Evolutionary conservation across 2,329 filamentous ascomycete species (phyloP), one percentile per base, ranked within the genome.

Genomic region (Fusarium staphyleae): DNA sequence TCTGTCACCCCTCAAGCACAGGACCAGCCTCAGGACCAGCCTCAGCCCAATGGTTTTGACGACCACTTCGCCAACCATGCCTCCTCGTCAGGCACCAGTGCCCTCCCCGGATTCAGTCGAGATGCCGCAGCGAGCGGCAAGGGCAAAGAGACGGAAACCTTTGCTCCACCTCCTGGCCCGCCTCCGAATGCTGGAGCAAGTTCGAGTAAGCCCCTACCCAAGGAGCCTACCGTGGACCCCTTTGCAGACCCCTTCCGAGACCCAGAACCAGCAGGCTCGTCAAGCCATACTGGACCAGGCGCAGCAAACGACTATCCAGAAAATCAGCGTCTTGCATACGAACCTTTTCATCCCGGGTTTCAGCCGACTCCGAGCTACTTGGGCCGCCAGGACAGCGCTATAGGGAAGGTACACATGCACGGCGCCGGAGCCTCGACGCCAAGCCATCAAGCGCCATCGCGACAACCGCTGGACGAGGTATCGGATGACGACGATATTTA

Each of bases 391-490:
- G 75, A 77, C 13, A 77, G 75, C 48, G 74, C 74, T 15, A 47
- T 74, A 34, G 74, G 71, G 32, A 76, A 77, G 63, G 65, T 76
- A 52, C 60, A 72, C 8, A 78, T 77, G 76, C 74, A 77, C 40
- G 77, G 75, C 7, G 75, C 70, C 30, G 69, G 63, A 49, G 48
- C 52, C 29, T 57, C 57, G 13, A 62, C 45, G 19, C 46, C 58
- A 14, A 29, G 60, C 7, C 57, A 49, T 32, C 63, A 52, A 18
- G 52, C 54, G 26, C 40, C 56, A 12, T 42, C 59, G 32, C 48
- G 48, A 15, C 54, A 63, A 45, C 58, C 61, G 24, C 62, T 56
- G 36, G 60, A 62, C 12, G 68, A 72, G n/a, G 65, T 66, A 22
- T 70, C 66, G 3, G 69, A 72, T 30, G 70, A 73, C 29, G 74